Evolutionary conservation across 2,329 filamentous ascomycete species (phyloP), one percentile per base, ranked within the genome.

Genomic region (Aspergillus oerlinghausenensis): DNA sequence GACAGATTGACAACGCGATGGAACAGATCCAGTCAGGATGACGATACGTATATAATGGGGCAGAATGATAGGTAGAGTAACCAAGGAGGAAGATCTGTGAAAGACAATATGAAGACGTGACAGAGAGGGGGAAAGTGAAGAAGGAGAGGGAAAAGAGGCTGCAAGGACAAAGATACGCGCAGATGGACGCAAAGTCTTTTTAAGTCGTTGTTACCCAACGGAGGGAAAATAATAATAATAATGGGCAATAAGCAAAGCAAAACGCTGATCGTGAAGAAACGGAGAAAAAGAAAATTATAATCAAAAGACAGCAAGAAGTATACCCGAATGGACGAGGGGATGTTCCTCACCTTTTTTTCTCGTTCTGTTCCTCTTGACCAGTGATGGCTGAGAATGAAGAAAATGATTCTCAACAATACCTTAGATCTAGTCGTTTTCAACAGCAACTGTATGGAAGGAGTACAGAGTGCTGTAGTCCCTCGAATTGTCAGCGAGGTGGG

Each of bases 161-260:
- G 51, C 50, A 55, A 58, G 50, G 53, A 28, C 47, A 55, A 56
- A 51, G 55, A 50, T 56, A 56, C 54, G 55, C 57, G 57, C 56
- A 61, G 53, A 57, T 43, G 54, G 51, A 47, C 55, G 45, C 55
- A 28, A 23, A 47, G 43, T 47, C n/a, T 47, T 49, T 61, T 57
- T 53, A 55, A 62, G 45, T 54, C 53, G 42, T 45, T 28, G 48
- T 58, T 50, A 54, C 56, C 57, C 59, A 55, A 59, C 53, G 26
- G 52, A 50, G 38, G 38, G n/a, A 28, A 38, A 29, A 29, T 29
- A 29, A 29, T 29, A 49, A 25, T 38, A 49, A 25, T 40, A 35
- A 10, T 25, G 26, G 26, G 40, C 26, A 29, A 38, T 53, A 51
- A 49, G 23, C 29, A 38, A 52, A 50, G 19, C 19, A 54, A 35